phyloP scores from a whole-genome alignment of 1,139 yeast genomes.

The Schizosaccharomyces versatilis region DNA sequence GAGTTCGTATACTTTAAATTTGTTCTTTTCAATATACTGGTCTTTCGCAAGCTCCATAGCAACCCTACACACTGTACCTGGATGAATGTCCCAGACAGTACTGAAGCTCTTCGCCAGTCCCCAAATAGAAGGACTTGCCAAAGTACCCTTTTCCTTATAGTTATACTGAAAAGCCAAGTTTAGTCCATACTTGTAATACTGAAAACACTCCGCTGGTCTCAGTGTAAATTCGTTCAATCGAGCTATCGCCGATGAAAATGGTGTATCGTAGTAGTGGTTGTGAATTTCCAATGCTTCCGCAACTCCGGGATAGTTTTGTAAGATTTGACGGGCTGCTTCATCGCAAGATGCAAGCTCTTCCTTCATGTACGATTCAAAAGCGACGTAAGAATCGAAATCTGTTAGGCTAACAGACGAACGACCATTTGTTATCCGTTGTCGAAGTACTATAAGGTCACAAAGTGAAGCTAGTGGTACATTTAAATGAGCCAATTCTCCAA shows the following conservation, averaged over 20 bases:
- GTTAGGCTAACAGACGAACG: not conserved
- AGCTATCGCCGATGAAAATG: not conserved
- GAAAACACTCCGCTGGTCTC: not conserved
- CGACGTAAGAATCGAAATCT: not conserved
- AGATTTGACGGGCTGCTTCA: not conserved
- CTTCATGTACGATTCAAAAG: not conserved
- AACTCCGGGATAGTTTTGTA: not conserved
- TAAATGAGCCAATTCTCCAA: not conserved
- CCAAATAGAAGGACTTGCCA: not conserved
- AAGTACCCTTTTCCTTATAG: not conserved
- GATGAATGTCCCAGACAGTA: not conserved
- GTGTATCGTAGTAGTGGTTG: not conserved
- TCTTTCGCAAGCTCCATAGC: not conserved
- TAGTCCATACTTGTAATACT: not conserved
- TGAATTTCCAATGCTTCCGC: not conserved
- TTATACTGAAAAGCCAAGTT: not conserved
- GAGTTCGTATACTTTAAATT: not conserved
- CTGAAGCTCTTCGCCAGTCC: not conserved
- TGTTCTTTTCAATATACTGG: not conserved
- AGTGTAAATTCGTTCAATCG: not conserved
- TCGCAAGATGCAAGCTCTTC: not conserved
- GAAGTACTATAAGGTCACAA: not conserved
- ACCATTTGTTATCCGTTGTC: not conserved
- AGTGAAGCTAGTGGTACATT: not conserved
- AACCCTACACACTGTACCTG: not conserved